Evolutionary conservation across 2,329 filamentous ascomycete species (phyloP).

Genomic region (Claviceps capensis): DNA sequence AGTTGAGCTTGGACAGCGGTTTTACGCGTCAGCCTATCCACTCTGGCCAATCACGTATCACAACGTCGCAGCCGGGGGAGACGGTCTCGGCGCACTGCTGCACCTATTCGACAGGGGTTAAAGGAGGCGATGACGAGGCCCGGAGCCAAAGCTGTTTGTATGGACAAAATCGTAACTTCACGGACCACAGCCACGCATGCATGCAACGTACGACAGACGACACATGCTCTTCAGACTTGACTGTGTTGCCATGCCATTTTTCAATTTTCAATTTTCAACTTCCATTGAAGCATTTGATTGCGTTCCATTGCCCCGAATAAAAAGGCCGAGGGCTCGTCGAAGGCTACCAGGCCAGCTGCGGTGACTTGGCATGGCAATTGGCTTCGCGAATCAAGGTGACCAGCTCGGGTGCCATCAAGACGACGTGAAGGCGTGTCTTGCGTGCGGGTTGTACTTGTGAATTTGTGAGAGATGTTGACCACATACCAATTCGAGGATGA

Average conservation of each 20-base stretch:
- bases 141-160: neutral
- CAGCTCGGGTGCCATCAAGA: too few species aligned
- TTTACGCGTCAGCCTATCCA: slow-evolving; percentile 23
- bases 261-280: neutral
- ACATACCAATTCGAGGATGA: too few species aligned
- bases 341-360: too few species aligned
- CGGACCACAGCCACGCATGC: neutral
- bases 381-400: too few species aligned
- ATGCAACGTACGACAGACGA: too few species aligned
- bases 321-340: too few species aligned
- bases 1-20: slow-evolving; percentile 11
- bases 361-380: too few species aligned
- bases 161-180: neutral
- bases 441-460: too few species aligned
- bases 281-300: too few species aligned
- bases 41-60: slow-evolving; percentile 16
- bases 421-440: too few species aligned
- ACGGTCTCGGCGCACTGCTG: slow-evolving; percentile 1
- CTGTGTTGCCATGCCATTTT: neutral
- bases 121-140: slow-evolving; percentile 27
- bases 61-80: slow-evolving; percentile 3
- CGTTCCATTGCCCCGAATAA: too few species aligned
- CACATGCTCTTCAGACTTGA: neutral
- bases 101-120: slow-evolving; percentile 7
- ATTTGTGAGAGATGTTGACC: too few species aligned